phyloP scores from a whole-genome alignment of 139 green algal genomes.

The Chlorella sp. region DNA sequence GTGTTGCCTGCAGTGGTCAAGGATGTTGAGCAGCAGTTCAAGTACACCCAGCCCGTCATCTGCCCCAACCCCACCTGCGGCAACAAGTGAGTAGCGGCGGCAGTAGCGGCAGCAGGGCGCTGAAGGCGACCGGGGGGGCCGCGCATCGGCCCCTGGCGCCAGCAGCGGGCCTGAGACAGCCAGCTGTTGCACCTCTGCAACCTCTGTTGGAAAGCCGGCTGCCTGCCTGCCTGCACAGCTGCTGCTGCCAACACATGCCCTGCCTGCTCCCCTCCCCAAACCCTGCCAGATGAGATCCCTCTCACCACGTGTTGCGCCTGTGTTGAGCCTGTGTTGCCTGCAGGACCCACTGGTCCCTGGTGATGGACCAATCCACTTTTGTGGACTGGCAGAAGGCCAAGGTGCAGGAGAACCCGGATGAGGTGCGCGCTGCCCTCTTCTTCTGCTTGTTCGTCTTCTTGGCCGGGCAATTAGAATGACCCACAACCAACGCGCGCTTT shows the following conservation, averaged over 20 bases:
- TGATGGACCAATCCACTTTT: slow-evolving; percentile 93
- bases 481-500: too few species aligned
- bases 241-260: too few species aligned
- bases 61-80: slow-evolving; percentile 89
- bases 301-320: too few species aligned
- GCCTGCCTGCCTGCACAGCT: not conserved
- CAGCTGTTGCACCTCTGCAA: too few species aligned
- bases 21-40: slow-evolving; percentile 97
- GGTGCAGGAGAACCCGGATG: slow-evolving; percentile 94
- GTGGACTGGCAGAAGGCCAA: slow-evolving; percentile 98
- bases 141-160: too few species aligned
- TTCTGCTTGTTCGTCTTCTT: too few species aligned
- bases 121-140: too few species aligned
- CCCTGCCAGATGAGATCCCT: too few species aligned
- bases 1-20: slow-evolving; percentile 42
- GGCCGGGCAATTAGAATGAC: too few species aligned
- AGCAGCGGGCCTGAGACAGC: not conserved
- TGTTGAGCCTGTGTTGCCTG: not conserved
- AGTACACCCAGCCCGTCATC: slow-evolving; percentile 92
- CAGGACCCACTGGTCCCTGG: slow-evolving; percentile 72
- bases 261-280: too few species aligned
- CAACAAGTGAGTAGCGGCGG: slow-evolving; percentile 76
- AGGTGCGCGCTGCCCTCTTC: slow-evolving; percentile 63
- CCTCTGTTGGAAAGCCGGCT: too few species aligned
- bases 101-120: not conserved